Evolutionary conservation across 495 filamentous ascomycete species (phyloP).

Genomic region (Peziza echinospora): DNA sequence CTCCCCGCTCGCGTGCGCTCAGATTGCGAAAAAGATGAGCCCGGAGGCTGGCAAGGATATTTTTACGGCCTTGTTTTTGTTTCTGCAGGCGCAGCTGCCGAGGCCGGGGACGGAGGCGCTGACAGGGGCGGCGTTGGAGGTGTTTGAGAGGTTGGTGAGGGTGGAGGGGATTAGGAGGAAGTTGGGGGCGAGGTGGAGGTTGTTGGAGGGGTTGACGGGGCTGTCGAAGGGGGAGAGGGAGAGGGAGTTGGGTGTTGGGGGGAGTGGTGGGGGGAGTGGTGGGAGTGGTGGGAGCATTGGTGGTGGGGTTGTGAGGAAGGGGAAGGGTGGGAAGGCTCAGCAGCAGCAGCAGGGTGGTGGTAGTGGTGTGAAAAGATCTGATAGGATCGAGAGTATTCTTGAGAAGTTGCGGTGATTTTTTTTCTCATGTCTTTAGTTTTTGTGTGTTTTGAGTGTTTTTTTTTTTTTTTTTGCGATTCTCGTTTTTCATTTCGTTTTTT

Average conservation of each 20-base stretch:
- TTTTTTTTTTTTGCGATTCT: too few relatives aligned
- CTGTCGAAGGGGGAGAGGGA: not conserved
- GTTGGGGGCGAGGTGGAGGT: slow-evolving; percentile 11
- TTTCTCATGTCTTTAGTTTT: too few relatives aligned
- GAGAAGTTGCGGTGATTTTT: not conserved
- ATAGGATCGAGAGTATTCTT: not conserved
- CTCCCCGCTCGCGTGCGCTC: too few relatives aligned
- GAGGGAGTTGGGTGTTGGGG: not conserved
- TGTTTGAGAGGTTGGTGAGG: slow-evolving; percentile 1
- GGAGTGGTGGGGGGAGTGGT: slow-evolving; percentile 7
- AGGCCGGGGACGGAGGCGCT: slow-evolving; percentile 8
- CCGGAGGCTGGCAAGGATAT: slow-evolving; percentile 10
- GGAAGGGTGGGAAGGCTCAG: not conserved
- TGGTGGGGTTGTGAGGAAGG: slow-evolving; percentile 5
- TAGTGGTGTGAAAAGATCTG: not conserved
- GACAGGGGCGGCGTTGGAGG: slow-evolving; percentile 9
- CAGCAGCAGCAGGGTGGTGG: too few relatives aligned
- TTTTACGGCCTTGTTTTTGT: slow-evolving; percentile 7
- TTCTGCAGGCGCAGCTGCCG: slow-evolving; percentile 7
- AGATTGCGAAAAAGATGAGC: too few relatives aligned
- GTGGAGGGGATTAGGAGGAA: slow-evolving; percentile 10
- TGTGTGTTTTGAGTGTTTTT: too few relatives aligned
- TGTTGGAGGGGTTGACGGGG: not conserved
- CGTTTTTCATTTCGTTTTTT: too few relatives aligned
- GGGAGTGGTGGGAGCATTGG: slow-evolving; percentile 3